A percentile compares a stretch with the other conserved stretches of the same genome.
Conservation (phyloP, 1,284 basidiomycete species). For the Sanghuangporus weigelae region DNA sequence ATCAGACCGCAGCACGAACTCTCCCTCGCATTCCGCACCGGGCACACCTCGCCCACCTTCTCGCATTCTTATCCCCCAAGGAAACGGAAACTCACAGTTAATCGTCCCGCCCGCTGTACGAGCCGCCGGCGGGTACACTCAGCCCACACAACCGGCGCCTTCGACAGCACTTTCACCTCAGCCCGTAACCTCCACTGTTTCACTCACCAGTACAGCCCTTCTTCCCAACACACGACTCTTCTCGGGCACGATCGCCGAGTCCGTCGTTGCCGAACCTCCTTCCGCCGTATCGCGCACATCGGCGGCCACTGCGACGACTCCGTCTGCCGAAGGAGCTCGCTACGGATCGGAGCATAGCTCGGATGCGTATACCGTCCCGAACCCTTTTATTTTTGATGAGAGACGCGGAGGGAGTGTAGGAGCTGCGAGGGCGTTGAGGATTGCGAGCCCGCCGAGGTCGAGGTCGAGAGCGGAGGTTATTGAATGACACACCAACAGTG, state of each 20-base stretch:
- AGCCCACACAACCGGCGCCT: not conserved
- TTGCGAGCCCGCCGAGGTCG: not conserved
- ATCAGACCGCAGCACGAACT: not conserved
- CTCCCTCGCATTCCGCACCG: not conserved
- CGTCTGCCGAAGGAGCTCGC: not conserved
- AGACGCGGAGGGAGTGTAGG: not conserved
- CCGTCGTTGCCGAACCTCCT: not conserved
- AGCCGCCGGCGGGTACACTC: conserved; percentile 11
- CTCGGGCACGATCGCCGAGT: not conserved
- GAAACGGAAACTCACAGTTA: not conserved
- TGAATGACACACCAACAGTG: not conserved
- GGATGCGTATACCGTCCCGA: conserved; percentile 13
- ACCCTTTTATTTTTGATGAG: conserved; percentile 11
- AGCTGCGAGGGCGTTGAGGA: conserved; percentile 1
- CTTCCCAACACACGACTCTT: not conserved
- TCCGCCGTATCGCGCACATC: not conserved
- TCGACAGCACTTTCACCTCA: not conserved
- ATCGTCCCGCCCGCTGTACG: conserved; percentile 10
- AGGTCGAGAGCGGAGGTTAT: not conserved
- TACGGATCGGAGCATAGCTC: conserved; percentile 8
- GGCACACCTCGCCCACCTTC: not conserved
- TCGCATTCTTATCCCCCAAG: not conserved
- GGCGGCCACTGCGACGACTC: not conserved
- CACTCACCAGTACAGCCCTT: not conserved
- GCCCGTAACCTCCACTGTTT: not conserved